Evolutionary conservation across 176 grass and related monocot genomes (phyloP), one percentile per base, ranked within the genome.

Genomic region (Triticum aestivum): DNA sequence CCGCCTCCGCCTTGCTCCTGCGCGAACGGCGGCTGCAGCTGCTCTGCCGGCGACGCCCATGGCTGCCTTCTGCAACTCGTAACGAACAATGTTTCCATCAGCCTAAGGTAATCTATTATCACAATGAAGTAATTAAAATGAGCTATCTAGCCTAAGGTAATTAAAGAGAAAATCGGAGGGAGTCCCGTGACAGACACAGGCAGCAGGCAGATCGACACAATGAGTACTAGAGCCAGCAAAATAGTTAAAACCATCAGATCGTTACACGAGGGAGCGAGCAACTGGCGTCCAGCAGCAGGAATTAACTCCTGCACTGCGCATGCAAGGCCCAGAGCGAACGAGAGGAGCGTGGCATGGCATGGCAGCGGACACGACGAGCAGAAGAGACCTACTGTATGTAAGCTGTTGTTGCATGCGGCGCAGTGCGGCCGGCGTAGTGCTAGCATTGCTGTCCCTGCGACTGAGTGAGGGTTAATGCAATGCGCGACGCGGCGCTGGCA

Each of bases 171-270:
- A 20, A 56, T 17, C 45, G 7, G 24, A 3, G 13, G 39, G 21
- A 30, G n/a, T 65, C 84, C 18, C 79, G 89, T 90, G 84, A 86
- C 45, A 21, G 21, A 37, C 6, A 13, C 65, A 11, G 41, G 6
- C 41, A 86, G 69, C 24, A 51, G 44, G 84, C 27, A 78, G 79
- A 59, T 59, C 56, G 56, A 87, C 65, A 90, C 81, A 87, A 80
- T 91, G 75, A 91, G 65, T 68, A 80, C 80, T 27, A 30, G 75
- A 75, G 47, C 35, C 68, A 79, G 69, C 47, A 73, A 87, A 87
- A 91, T 85, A 87, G 89, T 87, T 87, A 80, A 91, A 84, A 87
- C 35, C 61, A 73, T 75, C 85, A 84, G 89, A 58, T 77, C 35
- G 62, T 75, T 13, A 49, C 89, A 58, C 59, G 51, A 91, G 14